These are phyloP conservation scores for Salvia miltiorrhiza DNA, from an alignment of 257 asterid genomes.

Conservation along the genomic window DNA sequence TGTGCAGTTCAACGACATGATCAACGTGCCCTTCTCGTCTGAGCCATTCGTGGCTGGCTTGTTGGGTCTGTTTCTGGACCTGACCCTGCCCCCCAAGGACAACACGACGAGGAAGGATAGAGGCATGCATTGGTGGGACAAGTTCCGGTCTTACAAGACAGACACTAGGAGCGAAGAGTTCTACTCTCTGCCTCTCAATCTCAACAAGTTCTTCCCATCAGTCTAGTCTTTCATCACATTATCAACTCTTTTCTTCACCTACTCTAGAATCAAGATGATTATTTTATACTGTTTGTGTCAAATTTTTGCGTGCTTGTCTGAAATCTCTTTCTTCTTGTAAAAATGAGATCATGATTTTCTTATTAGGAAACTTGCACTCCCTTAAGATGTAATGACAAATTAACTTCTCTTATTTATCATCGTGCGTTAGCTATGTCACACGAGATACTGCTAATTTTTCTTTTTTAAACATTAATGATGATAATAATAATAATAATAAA, in stretches of 20 bases:
- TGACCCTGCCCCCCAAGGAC: slow-evolving; percentile 65
- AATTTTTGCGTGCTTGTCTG: neutral
- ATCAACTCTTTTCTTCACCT: neutral
- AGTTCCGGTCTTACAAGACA: slow-evolving; percentile 62
- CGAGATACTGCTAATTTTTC: too few species aligned
- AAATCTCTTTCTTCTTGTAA: neutral
- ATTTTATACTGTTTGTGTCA: neutral
- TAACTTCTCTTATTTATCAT: neutral
- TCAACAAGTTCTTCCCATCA: slow-evolving; percentile 92
- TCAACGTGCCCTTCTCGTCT: slow-evolving; percentile 80
- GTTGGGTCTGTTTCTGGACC: slow-evolving; percentile 63
- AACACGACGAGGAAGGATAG: slow-evolving; percentile 61
- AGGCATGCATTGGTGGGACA: slow-evolving; percentile 97
- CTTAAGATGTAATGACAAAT: neutral
- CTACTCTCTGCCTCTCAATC: slow-evolving; percentile 78
- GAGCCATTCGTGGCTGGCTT: slow-evolving; percentile 77
- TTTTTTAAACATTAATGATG: too few species aligned
- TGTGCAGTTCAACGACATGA: slow-evolving; percentile 85
- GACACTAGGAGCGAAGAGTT: slow-evolving; percentile 91
- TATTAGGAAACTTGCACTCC: neutral
- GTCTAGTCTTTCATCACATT: slow-evolving; percentile 33
- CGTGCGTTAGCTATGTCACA: neutral
- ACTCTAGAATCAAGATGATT: neutral
- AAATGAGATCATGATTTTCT: neutral
- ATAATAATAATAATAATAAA: too few species aligned